These are phyloP conservation scores for Arachis stenosperma DNA, from an alignment of 306 rosid species.

Conservation along the genomic window DNA sequence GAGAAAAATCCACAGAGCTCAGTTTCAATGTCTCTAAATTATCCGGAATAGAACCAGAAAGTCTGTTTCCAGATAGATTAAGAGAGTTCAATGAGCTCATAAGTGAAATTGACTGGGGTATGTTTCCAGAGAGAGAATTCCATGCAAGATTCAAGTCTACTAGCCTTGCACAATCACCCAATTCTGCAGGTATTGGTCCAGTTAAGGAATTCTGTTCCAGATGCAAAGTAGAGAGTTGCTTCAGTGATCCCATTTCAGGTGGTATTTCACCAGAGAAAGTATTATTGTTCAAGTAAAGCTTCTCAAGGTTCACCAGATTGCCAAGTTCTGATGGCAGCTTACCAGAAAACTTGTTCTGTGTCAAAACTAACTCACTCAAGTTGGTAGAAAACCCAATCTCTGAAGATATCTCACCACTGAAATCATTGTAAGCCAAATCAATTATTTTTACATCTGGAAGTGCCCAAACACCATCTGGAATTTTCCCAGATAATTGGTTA, in stretches of 20 bases:
- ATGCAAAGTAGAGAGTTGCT: conserved; percentile 77
- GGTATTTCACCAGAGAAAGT: conserved; percentile 76
- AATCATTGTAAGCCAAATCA: conserved; percentile 77
- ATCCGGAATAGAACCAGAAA: conserved; percentile 73
- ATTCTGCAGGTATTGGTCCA: conserved; percentile 70
- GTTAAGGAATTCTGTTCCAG: conserved; percentile 70
- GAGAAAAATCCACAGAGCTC: conserved; percentile 82
- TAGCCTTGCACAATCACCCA: conserved; percentile 68
- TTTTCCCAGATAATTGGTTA: conserved; percentile 69
- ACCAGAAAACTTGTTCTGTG: conserved; percentile 75
- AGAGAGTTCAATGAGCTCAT: conserved; percentile 82
- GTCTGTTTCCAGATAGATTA: conserved; percentile 71
- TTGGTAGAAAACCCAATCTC: conserved; percentile 62
- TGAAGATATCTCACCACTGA: conserved; percentile 64
- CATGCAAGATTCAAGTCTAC: conserved; percentile 82
- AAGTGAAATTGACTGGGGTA: conserved; percentile 68
- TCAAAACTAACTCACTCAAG: conserved; percentile 68
- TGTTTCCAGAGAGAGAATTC: conserved; percentile 68
- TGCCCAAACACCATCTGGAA: conserved; percentile 76
- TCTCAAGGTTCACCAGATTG: conserved; percentile 72
- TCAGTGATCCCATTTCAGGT: conserved; percentile 65
- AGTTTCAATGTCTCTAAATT: conserved; percentile 67
- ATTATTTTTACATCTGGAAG: conserved; percentile 73
- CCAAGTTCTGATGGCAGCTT: conserved; percentile 75
- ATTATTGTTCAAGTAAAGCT: conserved; percentile 68